Base-by-base conservation (phyloP, 129 eudicot species). In the Arctium minus region DNA sequence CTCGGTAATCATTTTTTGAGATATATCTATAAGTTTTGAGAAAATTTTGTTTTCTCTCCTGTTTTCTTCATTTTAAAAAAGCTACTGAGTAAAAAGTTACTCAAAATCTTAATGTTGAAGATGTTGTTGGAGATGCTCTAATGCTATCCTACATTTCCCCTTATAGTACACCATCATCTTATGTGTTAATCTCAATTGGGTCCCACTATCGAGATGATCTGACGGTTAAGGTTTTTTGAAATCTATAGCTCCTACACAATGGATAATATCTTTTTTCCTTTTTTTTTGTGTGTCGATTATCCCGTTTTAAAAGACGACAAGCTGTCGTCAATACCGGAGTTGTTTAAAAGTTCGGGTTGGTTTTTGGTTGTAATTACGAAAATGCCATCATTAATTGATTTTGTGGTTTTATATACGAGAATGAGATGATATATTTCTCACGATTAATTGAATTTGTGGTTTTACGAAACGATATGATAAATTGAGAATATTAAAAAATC, bases 251-350 rank as follows among this genome's bases (percentile, higher is more conserved):
- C 6, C 32, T 17, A 6, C 70, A 38, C 86, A 77, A 32, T 12
- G 11, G 73, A 83, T 36, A 37, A 77, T 4, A 33, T 30, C 9
- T 11, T 18, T 1, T 73, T 8, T 73, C 39, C 5, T 39, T 7
- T 74, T 9, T 12, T 4, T 74, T 75, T 42, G 29, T 62, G 18
- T 82, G 10, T 75, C n/a, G n/a, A 1, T 75, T 36, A 75, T 67
- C 76, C 44, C n/a, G 62, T 77, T 77, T 40, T 37, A 12, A 50
- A 78, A 83, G 79, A 78, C 77, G 82, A 83, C 82, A 83, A 83
- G 74, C 35, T 78, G 86, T 72, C 79, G 78, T 70, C 22, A 70
- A 77, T 60, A 53, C 0, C 46, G 67, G 73, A 35, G 73, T 10
- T 6, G 70, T 40, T 77, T 77, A 38, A 6, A 35, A 60, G 72